Conservation (phyloP, 768 basidiomycete genomes). For the Trametes meyenii region DNA sequence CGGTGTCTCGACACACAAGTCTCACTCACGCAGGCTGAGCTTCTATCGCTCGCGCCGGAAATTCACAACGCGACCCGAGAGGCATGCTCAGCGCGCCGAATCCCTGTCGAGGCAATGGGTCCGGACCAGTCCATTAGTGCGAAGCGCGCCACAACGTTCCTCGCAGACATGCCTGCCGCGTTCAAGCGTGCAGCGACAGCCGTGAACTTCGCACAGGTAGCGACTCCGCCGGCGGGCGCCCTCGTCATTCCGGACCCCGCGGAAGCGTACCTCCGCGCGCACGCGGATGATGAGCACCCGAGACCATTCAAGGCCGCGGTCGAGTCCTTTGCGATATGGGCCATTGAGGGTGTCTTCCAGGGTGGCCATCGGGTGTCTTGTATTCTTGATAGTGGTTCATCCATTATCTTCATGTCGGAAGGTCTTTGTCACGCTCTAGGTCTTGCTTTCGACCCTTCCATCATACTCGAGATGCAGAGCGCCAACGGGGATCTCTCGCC, state of each 20-base stretch:
- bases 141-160: neutral
- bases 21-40: conserved; percentile 2
- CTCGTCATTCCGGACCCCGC: conserved; percentile 18
- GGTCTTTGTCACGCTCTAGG: conserved; percentile 18
- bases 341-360: conserved; percentile 20
- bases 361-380: conserved; percentile 11
- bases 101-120: neutral
- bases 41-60: conserved; percentile 8
- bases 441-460: conserved; percentile 18
- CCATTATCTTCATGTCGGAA: conserved; percentile 31
- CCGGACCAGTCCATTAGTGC: neutral
- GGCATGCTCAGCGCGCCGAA: neutral
- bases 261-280: conserved; percentile 11
- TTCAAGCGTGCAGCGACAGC: neutral
- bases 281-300: neutral
- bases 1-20: neutral
- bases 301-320: conserved; percentile 10
- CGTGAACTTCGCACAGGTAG: neutral
- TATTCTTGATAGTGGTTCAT: conserved; percentile 29
- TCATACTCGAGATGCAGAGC: conserved; percentile 19
- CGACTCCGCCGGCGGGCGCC: conserved; percentile 7
- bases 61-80: conserved; percentile 4
- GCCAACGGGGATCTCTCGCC: conserved; percentile 16
- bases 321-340: conserved; percentile 22
- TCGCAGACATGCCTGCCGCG: conserved; percentile 6